A percentile compares a stretch with the other conserved stretches of the same genome.
phyloP scores from a whole-genome alignment of 2,329 filamentous ascomycete genomes.

The Neodidymelliopsis sp. region DNA sequence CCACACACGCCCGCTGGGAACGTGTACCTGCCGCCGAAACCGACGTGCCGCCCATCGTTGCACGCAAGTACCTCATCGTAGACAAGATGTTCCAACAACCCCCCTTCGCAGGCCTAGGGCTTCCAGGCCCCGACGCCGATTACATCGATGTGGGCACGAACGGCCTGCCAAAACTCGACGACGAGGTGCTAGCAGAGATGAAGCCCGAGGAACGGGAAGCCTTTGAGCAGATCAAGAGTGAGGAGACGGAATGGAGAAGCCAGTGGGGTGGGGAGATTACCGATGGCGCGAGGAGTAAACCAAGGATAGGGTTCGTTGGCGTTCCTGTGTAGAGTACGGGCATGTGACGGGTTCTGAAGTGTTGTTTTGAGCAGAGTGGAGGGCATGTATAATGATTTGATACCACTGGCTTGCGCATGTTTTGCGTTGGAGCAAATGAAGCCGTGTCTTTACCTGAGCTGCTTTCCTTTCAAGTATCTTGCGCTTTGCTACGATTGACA shows the following conservation, averaged over 20 bases:
- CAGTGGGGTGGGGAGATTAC: constrained; percentile 75
- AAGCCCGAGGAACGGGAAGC: constrained; percentile 74
- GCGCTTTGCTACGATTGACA: too few relatives aligned
- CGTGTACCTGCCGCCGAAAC: constrained; percentile 62
- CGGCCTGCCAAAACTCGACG: constrained; percentile 69
- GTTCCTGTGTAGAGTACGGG: constrained; percentile 59
- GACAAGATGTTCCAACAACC: constrained; percentile 68
- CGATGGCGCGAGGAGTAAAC: constrained; percentile 57
- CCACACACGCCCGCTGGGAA: constrained; percentile 84
- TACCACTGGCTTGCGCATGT: too few relatives aligned
- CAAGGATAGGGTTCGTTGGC: constrained; percentile 58
- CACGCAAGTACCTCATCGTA: constrained; percentile 68
- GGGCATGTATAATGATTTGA: too few relatives aligned
- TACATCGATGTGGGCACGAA: constrained; percentile 57
- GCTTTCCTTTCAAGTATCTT: too few relatives aligned
- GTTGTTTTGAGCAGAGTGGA: too few relatives aligned
- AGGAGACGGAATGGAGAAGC: constrained; percentile 75
- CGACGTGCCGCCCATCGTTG: constrained; percentile 62
- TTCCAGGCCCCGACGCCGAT: constrained; percentile 65
- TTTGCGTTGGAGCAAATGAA: too few relatives aligned
- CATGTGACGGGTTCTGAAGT: too few relatives aligned
- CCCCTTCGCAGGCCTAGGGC: constrained; percentile 63
- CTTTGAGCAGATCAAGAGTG: constrained; percentile 71
- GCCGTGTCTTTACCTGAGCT: too few relatives aligned
- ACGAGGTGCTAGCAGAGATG: constrained; percentile 71